A percentile compares a stretch with the other conserved stretches of the same genome.
phyloP scores from a whole-genome alignment of 768 basidiomycete species.

The Suillus weaverae region DNA sequence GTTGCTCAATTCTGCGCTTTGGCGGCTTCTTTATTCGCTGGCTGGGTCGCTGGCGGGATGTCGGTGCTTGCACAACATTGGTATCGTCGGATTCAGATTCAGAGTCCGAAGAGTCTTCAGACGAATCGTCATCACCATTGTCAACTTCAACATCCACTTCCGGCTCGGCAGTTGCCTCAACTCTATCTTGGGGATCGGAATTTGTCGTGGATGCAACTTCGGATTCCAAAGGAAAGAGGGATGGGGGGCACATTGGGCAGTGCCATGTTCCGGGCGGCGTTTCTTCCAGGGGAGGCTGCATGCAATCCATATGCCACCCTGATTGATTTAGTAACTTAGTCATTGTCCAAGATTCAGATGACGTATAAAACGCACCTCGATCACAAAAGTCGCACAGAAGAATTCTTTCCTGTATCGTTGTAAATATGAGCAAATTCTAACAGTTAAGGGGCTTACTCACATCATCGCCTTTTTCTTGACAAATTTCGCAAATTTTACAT shows the following conservation, averaged over 20 bases:
- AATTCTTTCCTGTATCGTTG: conserved; percentile 60
- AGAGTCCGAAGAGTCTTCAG: conserved; percentile 30
- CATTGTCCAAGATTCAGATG: background rate
- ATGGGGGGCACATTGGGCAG: conserved; percentile 62
- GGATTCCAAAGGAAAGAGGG: conserved; percentile 16
- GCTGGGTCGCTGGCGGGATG: conserved; percentile 15
- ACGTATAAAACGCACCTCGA: conserved; percentile 52
- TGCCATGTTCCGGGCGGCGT: conserved; percentile 79
- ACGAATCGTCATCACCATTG: conserved; percentile 23
- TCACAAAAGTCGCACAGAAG: conserved; percentile 95
- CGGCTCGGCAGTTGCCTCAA: conserved; percentile 19
- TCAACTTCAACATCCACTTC: conserved; percentile 38
- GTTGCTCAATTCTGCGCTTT: conserved; percentile 24
- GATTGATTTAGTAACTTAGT: conserved; percentile 10
- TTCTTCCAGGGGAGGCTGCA: conserved; percentile 66
- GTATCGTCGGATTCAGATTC: conserved; percentile 23
- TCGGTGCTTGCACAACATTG: conserved; percentile 17
- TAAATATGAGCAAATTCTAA: conserved; percentile 14
- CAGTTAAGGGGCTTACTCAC: conserved; percentile 48
- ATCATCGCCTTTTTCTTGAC: conserved; percentile 82
- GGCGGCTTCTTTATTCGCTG: conserved; percentile 31
- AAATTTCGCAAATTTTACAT: conserved; percentile 91
- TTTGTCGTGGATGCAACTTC: conserved; percentile 15
- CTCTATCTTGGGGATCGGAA: conserved; percentile 23
- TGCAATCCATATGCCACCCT: conserved; percentile 88